Conservation (phyloP, 805 yeast species). For the Cyberlindnera subsufficiens region DNA sequence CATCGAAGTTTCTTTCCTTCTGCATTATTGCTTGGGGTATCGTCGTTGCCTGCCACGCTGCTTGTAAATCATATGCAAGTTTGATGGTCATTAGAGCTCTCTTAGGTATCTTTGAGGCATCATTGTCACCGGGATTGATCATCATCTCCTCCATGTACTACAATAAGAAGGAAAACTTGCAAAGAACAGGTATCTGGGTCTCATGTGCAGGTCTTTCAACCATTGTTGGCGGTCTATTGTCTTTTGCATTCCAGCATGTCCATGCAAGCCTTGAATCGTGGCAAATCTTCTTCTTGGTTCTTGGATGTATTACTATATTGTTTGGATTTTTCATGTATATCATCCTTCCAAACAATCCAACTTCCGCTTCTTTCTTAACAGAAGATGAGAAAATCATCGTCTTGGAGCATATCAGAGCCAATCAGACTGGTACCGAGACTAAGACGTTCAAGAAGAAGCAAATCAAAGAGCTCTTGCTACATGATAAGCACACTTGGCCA, state of each 20-base stretch:
- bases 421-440: slow-evolving; percentile 45
- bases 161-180: slow-evolving; percentile 44
- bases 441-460: slow-evolving; percentile 36
- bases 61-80: slow-evolving; percentile 45
- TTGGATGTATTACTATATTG: slow-evolving; percentile 46
- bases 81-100: slow-evolving; percentile 50
- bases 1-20: slow-evolving; percentile 42
- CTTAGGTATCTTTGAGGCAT: slow-evolving; percentile 49
- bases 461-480: slow-evolving; percentile 35
- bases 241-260: slow-evolving; percentile 51
- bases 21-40: slow-evolving; percentile 51
- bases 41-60: slow-evolving; percentile 45
- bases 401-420: slow-evolving; percentile 35
- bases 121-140: slow-evolving; percentile 51
- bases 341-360: slow-evolving; percentile 46
- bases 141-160: slow-evolving; percentile 60
- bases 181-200: slow-evolving; percentile 51
- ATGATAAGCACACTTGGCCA: slow-evolving; percentile 46
- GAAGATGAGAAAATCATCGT: slow-evolving; percentile 36
- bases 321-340: slow-evolving; percentile 42
- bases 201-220: slow-evolving; percentile 50
- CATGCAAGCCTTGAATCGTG: slow-evolving; percentile 42
- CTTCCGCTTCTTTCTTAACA: slow-evolving; percentile 28
- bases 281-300: slow-evolving; percentile 54
- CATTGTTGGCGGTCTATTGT: slow-evolving; percentile 39